A percentile compares a stretch with the other conserved stretches of the same genome.
These are phyloP conservation scores for Mariannaea sp. DNA, from an alignment of 2,329 filamentous ascomycete species.

Conservation along the genomic window DNA sequence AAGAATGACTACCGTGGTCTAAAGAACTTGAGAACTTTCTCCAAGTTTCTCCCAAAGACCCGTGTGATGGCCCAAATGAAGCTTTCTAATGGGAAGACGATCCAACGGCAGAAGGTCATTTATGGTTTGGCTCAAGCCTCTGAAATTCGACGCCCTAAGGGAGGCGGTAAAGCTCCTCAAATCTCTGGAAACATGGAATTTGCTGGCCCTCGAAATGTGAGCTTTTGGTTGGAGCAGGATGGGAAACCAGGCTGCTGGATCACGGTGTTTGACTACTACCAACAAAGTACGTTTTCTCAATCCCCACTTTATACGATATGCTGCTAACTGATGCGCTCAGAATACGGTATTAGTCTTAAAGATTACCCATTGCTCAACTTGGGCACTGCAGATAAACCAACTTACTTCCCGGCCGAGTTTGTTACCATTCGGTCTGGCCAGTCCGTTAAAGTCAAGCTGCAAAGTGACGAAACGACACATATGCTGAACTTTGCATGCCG, in stretches of 20 bases:
- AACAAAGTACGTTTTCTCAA: conserved; percentile 44
- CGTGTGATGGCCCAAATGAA: conserved; percentile 43
- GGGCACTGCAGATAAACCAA: conserved; percentile 60
- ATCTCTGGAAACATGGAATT: conserved; percentile 36
- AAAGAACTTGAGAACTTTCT: conserved; percentile 36
- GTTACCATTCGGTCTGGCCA: conserved; percentile 70
- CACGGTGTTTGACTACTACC: conserved; percentile 52
- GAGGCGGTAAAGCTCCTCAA: conserved; percentile 28
- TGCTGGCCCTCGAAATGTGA: conserved; percentile 41
- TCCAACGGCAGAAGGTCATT: conserved; percentile 40
- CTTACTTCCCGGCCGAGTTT: conserved; percentile 70
- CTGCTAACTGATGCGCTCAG: conserved; percentile 30
- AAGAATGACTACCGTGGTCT: conserved; percentile 11
- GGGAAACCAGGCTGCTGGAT: conserved; percentile 36
- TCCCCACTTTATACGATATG: neutral
- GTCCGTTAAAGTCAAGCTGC: conserved; percentile 62
- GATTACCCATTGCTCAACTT: conserved; percentile 68
- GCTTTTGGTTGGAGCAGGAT: conserved; percentile 40
- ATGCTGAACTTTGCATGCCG: conserved; percentile 79
- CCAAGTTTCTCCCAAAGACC: conserved; percentile 47
- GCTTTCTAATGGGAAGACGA: conserved; percentile 39
- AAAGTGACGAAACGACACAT: conserved; percentile 60
- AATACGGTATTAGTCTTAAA: conserved; percentile 43
- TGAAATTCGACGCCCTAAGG: conserved; percentile 27
- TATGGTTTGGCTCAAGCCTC: conserved; percentile 35